Conservation (phyloP, 2,329 filamentous ascomycete species). For the Coniochaeta sp. region DNA sequence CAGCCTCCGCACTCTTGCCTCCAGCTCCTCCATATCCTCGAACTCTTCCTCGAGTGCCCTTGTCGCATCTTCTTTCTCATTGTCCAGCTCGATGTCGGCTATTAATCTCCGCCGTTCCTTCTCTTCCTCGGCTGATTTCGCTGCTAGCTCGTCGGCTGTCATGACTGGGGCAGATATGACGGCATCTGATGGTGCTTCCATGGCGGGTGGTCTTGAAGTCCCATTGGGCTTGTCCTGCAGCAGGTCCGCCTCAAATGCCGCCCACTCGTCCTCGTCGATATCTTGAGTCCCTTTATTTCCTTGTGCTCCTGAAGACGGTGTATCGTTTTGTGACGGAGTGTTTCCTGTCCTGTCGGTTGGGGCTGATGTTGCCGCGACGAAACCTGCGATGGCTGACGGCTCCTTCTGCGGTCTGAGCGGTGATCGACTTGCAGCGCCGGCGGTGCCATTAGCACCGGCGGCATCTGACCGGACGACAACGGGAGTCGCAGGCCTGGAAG, state of each 20-base stretch:
- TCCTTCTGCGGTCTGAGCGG: constrained; percentile 26
- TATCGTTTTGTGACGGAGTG: constrained; percentile 8
- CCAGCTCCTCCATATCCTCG: constrained; percentile 75
- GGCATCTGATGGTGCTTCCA: constrained; percentile 30
- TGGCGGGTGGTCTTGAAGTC: constrained; percentile 15
- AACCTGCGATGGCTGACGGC: neutral
- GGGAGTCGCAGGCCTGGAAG: constrained; percentile 57
- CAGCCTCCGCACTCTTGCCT: constrained; percentile 60
- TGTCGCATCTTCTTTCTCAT: constrained; percentile 69
- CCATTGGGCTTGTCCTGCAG: constrained; percentile 9
- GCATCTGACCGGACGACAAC: constrained; percentile 25
- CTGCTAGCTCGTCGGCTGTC: constrained; percentile 54
- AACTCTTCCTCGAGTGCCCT: constrained; percentile 70
- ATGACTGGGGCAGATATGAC: constrained; percentile 65
- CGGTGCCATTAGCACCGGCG: constrained; percentile 2
- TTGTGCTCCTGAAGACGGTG: constrained; percentile 4
- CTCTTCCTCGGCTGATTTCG: constrained; percentile 42
- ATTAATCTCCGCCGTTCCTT: constrained; percentile 45
- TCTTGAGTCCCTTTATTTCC: constrained; percentile 11
- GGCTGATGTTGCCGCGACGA: neutral
- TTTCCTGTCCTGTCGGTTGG: no score
- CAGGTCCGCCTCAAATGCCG: constrained; percentile 72
- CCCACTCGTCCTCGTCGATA: constrained; percentile 76
- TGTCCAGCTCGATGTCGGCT: constrained; percentile 49
- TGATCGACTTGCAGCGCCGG: constrained; percentile 22